Evolutionary conservation across 1,284 basidiomycete genomes (phyloP).

Genomic region (Bondarzewia mesenterica): DNA sequence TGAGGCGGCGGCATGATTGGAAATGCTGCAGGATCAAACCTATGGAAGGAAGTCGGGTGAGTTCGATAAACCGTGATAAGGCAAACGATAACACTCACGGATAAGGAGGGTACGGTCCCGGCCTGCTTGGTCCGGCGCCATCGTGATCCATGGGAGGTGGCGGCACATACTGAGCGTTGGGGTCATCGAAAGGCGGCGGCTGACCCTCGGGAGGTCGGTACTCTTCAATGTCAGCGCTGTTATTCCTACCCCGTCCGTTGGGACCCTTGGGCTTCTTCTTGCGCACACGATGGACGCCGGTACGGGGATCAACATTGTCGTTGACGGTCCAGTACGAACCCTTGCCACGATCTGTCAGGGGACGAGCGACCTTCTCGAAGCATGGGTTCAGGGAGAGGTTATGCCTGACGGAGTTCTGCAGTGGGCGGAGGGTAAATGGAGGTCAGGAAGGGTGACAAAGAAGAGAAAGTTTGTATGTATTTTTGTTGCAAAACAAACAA

Average conservation of each 20-base stretch:
- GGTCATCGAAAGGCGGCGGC: constrained; percentile 40
- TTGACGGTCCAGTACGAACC: constrained; percentile 86
- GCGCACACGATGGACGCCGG: constrained; percentile 74
- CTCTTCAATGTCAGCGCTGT: constrained; percentile 37
- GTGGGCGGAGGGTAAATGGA: constrained; percentile 14
- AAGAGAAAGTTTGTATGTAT: constrained; percentile 15
- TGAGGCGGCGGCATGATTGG: constrained; percentile 46
- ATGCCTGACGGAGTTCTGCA: constrained; percentile 88
- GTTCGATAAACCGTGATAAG: background rate
- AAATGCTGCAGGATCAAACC: constrained; percentile 58
- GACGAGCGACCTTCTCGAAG: constrained; percentile 86
- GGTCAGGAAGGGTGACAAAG: background rate
- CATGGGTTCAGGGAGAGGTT: constrained; percentile 91
- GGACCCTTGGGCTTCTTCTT: constrained; percentile 67
- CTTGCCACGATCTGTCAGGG: constrained; percentile 81
- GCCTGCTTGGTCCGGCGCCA: constrained; percentile 48
- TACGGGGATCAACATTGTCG: constrained; percentile 78
- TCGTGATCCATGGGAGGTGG: constrained; percentile 47
- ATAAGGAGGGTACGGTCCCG: constrained; percentile 48
- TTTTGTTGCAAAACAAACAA: constrained; percentile 34
- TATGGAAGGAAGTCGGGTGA: constrained; percentile 16
- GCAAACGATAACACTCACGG: constrained; percentile 9
- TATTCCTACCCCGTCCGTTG: constrained; percentile 26
- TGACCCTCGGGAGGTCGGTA: constrained; percentile 41
- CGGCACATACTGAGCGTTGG: constrained; percentile 44